Conservation (phyloP, 202 grass and related monocot species). For the Setaria viridis region DNA sequence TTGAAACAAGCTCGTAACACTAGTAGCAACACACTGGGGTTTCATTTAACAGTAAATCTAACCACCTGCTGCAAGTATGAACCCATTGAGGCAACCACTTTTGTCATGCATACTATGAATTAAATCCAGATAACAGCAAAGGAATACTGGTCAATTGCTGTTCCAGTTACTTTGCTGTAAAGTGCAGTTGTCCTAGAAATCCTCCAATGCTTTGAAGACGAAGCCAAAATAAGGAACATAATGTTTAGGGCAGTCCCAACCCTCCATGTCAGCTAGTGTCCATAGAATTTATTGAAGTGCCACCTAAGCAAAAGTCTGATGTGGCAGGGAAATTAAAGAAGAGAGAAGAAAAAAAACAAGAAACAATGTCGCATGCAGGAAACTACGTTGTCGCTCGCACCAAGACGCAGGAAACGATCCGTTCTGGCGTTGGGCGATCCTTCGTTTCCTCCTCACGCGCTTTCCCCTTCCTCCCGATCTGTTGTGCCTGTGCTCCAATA, state of each 20-base stretch:
- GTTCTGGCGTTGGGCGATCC: no score
- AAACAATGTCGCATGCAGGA: no score
- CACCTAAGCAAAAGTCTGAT: no score
- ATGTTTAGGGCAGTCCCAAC: neutral
- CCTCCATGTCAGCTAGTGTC: no score
- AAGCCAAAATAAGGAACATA: slow-evolving; percentile 9
- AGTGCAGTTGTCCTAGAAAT: slow-evolving; percentile 4
- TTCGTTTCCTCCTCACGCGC: no score
- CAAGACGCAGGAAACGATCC: no score
- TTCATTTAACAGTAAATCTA: slow-evolving; percentile 8
- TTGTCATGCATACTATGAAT: neutral
- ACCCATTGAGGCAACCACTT: slow-evolving; percentile 18
- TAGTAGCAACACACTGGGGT: slow-evolving; percentile 4
- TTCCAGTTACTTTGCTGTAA: neutral
- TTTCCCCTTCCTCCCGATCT: no score
- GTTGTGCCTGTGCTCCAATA: no score
- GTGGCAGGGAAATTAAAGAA: no score
- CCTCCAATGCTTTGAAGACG: slow-evolving; percentile 10
- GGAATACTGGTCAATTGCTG: neutral
- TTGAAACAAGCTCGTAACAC: slow-evolving; percentile 10
- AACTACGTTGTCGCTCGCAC: no score
- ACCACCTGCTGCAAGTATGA: slow-evolving; percentile 22
- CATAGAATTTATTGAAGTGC: no score
- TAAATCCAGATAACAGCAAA: slow-evolving; percentile 19
- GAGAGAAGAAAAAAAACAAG: no score